Percentiles rank a stretch among this genome's conserved stretches.
These are phyloP conservation scores for Pythium phragmitis DNA, from an alignment of 352 stramenopile species.

Conservation along the genomic window DNA sequence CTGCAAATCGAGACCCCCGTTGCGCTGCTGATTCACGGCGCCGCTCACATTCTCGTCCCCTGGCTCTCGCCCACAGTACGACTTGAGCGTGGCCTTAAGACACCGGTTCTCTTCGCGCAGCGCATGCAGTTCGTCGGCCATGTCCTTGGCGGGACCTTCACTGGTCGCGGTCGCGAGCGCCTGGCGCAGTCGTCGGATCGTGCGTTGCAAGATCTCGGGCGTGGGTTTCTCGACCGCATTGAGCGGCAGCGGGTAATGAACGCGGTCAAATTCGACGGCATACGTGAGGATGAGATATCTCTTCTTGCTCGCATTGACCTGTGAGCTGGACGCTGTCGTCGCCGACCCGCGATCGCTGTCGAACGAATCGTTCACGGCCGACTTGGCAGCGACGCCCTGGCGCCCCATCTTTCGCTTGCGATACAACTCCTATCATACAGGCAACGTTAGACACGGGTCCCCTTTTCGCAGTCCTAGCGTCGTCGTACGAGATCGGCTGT, in stretches of 20 bases:
- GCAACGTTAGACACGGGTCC: neutral
- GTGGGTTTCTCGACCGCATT: constrained; percentile 60
- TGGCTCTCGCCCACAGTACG: constrained; percentile 38
- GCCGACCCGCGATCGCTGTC: constrained; percentile 8
- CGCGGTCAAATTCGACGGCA: constrained; percentile 91
- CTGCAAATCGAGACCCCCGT: constrained; percentile 37
- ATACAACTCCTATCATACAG: constrained; percentile 53
- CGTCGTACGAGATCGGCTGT: constrained; percentile 71
- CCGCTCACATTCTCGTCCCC: constrained; percentile 22
- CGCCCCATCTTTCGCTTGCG: constrained; percentile 67
- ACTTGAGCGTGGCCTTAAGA: constrained; percentile 62
- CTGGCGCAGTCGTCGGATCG: constrained; percentile 67
- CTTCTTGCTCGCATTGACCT: constrained; percentile 55
- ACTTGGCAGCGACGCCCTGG: neutral
- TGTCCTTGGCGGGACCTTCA: constrained; percentile 21
- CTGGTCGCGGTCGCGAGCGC: constrained; percentile 23
- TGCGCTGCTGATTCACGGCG: neutral
- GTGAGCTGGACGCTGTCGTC: neutral
- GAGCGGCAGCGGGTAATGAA: constrained; percentile 93
- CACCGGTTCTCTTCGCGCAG: constrained; percentile 66
- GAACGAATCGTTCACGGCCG: constrained; percentile 20
- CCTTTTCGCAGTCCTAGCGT: too few species aligned
- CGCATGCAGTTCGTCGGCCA: constrained; percentile 43
- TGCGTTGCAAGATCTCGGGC: constrained; percentile 74
- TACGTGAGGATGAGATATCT: constrained; percentile 95